Conservation (phyloP, 176 grass and related monocot genomes). For the Aegilops tauschii region DNA sequence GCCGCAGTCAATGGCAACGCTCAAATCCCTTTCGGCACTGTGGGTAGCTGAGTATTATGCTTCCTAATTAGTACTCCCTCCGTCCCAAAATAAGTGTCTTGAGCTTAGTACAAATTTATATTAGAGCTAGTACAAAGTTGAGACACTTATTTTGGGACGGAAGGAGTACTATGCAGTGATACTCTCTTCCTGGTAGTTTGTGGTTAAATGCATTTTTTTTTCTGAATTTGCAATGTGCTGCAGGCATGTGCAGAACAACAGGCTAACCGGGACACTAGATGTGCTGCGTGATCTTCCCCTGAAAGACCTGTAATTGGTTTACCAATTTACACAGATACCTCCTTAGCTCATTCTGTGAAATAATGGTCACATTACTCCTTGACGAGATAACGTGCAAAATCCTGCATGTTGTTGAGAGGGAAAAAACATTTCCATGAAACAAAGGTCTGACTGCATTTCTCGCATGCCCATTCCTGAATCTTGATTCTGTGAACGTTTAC, state of each 20-base stretch:
- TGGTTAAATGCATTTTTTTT: not conserved
- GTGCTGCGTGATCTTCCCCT: slow-evolving; percentile 51
- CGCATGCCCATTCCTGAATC: not conserved
- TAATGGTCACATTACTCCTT: not conserved
- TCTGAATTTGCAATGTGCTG: slow-evolving; percentile 12
- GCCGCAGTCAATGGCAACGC: slow-evolving; percentile 37
- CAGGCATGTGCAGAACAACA: slow-evolving; percentile 63
- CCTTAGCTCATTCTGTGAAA: not conserved
- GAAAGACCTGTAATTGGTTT: slow-evolving; percentile 56
- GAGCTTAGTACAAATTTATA: no score
- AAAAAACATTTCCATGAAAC: not conserved
- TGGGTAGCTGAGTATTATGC: slow-evolving; percentile 7
- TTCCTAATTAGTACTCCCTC: not conserved
- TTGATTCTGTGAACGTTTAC: not conserved
- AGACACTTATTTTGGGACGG: no score
- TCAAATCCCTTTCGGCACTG: slow-evolving; percentile 51
- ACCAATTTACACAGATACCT: not conserved
- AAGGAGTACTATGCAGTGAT: not conserved
- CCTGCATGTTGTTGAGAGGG: not conserved
- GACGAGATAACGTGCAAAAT: not conserved
- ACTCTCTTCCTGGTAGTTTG: not conserved
- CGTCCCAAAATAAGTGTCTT: no score
- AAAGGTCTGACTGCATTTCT: not conserved
- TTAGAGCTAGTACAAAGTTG: no score
- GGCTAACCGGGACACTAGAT: slow-evolving; percentile 48